phyloP scores from a whole-genome alignment of 2,329 filamentous ascomycete genomes.

The Aspergillus sp. region DNA sequence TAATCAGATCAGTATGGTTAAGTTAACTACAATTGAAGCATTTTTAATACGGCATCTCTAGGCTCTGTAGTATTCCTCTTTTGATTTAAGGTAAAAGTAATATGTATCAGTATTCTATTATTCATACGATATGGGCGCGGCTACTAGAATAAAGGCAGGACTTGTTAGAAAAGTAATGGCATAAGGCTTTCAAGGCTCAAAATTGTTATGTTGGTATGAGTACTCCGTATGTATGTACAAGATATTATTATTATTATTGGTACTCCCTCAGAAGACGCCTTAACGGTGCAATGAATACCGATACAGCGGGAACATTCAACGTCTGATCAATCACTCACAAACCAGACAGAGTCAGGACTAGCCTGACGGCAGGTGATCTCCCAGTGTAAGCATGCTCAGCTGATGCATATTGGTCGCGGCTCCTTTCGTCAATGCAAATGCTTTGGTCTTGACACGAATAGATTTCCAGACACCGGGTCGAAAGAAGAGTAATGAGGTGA shows the following conservation, averaged over 20 bases:
- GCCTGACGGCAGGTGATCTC: background rate
- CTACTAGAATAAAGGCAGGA: too few relatives aligned
- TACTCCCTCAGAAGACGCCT: constrained; percentile 17
- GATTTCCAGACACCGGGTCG: background rate
- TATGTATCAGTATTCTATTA: too few relatives aligned
- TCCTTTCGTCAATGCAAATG: background rate
- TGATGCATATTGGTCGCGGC: background rate
- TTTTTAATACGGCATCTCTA: too few relatives aligned
- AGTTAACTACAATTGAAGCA: background rate
- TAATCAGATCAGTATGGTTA: background rate
- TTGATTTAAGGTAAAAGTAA: too few relatives aligned
- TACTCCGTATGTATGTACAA: constrained; percentile 17
- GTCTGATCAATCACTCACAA: background rate
- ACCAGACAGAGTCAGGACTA: background rate
- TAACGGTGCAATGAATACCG: constrained; percentile 10
- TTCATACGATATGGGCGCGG: too few relatives aligned
- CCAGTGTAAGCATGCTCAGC: background rate
- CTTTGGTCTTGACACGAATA: background rate
- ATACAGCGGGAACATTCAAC: constrained; percentile 3
- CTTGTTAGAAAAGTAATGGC: background rate
- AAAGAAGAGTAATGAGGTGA: background rate
- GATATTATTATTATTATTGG: constrained; percentile 24
- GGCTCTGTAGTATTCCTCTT: too few relatives aligned
- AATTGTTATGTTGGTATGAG: constrained; percentile 6
- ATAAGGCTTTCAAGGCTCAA: background rate